Percentiles rank a stretch among this genome's conserved stretches.
phyloP scores from a whole-genome alignment of 2,329 filamentous ascomycete genomes.

The Claviceps cyperi region DNA sequence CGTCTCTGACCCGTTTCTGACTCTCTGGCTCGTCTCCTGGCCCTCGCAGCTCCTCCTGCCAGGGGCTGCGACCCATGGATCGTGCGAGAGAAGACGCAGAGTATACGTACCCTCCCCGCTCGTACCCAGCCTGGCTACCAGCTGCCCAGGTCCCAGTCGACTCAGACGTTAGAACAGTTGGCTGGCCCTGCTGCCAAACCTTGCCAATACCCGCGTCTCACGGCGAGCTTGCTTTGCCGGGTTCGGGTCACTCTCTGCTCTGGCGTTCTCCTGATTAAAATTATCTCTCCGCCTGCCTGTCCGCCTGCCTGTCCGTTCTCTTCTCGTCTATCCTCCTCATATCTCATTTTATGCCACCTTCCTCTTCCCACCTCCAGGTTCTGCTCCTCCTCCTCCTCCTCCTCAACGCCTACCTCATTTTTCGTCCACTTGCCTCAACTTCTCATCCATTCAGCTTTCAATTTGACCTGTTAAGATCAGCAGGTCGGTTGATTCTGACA shows the following conservation, averaged over 20 bases:
- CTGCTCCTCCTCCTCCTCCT: slow-evolving; percentile 22
- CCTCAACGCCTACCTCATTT: slow-evolving; percentile 24
- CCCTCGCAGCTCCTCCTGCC: slow-evolving; percentile 2
- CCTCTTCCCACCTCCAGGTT: slow-evolving; percentile 22
- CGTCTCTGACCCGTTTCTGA: not conserved
- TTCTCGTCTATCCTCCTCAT: slow-evolving; percentile 38
- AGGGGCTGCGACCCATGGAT: slow-evolving; percentile 1
- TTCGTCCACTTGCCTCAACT: slow-evolving; percentile 35
- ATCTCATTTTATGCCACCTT: slow-evolving; percentile 25
- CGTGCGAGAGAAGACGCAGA: not conserved
- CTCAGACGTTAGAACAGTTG: not conserved
- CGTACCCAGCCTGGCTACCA: not conserved
- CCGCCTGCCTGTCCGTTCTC: slow-evolving; percentile 44
- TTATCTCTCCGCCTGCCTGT: slow-evolving; percentile 34
- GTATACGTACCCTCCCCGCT: not conserved
- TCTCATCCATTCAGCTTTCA: slow-evolving; percentile 33
- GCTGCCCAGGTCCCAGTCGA: not conserved
- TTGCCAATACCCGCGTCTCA: not conserved
- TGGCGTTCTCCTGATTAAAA: slow-evolving; percentile 18
- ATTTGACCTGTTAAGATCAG: slow-evolving; percentile 25
- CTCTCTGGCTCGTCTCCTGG: not conserved
- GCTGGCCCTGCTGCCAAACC: not conserved
- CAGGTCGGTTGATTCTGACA: slow-evolving; percentile 19
- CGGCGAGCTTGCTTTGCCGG: slow-evolving; percentile 1
- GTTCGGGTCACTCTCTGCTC: slow-evolving; percentile 5